Percentiles rank a stretch among this genome's conserved stretches.
phyloP scores from a whole-genome alignment of 78 protist species.

The Dictyostelium brefeldianum region DNA sequence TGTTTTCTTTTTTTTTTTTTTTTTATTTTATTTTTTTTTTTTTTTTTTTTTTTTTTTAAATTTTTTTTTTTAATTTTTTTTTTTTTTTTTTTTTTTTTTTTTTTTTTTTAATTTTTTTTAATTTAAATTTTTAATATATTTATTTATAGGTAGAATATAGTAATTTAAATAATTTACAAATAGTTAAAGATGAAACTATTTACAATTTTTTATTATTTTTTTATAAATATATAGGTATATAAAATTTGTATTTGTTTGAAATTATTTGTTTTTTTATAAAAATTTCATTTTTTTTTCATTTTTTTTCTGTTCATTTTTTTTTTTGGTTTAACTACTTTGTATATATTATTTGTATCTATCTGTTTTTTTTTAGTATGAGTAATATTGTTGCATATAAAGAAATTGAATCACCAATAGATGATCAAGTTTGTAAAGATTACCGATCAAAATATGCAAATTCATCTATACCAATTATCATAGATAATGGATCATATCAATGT shows the following conservation, averaged over 20 bases:
- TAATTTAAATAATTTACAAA: too few relatives aligned
- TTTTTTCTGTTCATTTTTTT: too few relatives aligned
- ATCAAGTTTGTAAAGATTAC: constrained; percentile 47
- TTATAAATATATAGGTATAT: background rate
- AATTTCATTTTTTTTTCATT: background rate
- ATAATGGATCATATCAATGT: constrained; percentile 66
- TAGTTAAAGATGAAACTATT: too few relatives aligned
- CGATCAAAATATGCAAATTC: background rate
- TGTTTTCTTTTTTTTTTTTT: background rate
- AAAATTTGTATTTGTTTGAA: background rate
- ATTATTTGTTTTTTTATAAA: background rate
- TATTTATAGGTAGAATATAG: too few relatives aligned
- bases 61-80: too few relatives aligned
- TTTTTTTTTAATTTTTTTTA: background rate
- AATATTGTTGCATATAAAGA: constrained; percentile 47
- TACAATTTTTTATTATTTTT: too few relatives aligned
- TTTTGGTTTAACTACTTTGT: too few relatives aligned
- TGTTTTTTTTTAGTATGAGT: background rate
- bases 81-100: constrained; percentile 6
- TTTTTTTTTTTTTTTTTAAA: background rate
- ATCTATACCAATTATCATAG: constrained; percentile 72
- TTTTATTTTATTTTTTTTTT: background rate
- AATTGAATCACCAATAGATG: constrained; percentile 49
- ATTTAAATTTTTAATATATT: background rate
- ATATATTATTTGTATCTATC: background rate